Base-by-base conservation (phyloP, 768 basidiomycete species). In the Cystofilobasidium macerans region DNA sequence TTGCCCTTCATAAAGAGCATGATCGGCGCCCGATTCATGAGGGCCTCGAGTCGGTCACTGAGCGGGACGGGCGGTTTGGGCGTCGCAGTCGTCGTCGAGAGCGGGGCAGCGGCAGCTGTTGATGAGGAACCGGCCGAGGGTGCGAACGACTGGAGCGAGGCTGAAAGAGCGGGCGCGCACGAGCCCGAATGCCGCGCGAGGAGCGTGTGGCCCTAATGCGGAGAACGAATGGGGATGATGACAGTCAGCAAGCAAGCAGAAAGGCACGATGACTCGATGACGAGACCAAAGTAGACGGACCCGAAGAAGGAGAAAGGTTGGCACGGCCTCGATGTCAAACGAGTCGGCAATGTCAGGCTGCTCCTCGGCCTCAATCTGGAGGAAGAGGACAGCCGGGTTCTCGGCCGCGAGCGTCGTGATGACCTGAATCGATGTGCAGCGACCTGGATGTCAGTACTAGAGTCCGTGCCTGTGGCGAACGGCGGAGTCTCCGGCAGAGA, bases 1-100 rank as follows among this genome's bases (percentile, higher is more conserved):
- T 87, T 90, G 13, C 95, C 95, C 75, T 99, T 99, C 94, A 99
- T 98, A 79, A 99, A 98, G 65, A 93, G 72, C 32, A 94, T 85
- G 14, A 92, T 84, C 26, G 67, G 80, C 79, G 76, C 82, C 76
- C 88, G 83, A 68, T 81, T 82, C 91, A 97, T 94, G 65, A 99
- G 77, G 53, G 68, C 69, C 20, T 76, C 79, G 72, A 93, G 82
- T 58, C 91, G 81, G 48, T 76, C 73, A 20, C 81, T 79, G 26
- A 94, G 81, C 0, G 84, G 81, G 75, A 89, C 54, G 9, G 67
- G 53, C 16, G 67, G 57, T 42, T 62, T 35, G n/a, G 67, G 67
- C 12, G 56, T 35, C 18, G 36, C 63, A 64, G 43, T 69, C 61
- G 42, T 67, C 30, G 13, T 65, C 65, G 11, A 72, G 62, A 32